A percentile compares a stretch with the other conserved stretches of the same genome.
Conservation (phyloP, 2,329 filamentous ascomycete species). For the Penicillium vulpinum region DNA sequence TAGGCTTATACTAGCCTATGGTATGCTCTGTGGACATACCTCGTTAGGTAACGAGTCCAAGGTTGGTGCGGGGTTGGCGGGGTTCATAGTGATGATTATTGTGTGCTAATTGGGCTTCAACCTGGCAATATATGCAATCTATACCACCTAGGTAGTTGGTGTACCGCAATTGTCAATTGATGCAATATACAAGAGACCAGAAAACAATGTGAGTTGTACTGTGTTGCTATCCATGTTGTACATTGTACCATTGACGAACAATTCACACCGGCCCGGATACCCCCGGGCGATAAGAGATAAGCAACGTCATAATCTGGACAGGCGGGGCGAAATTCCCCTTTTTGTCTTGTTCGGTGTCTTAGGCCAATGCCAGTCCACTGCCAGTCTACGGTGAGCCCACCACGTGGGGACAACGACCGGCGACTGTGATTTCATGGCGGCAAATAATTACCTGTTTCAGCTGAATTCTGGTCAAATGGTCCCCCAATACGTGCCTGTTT, state of each 20-base stretch:
- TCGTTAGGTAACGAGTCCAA: slow-evolving; percentile 39
- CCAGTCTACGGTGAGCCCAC: not conserved
- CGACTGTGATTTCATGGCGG: not conserved
- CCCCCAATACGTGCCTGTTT: not conserved
- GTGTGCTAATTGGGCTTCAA: not conserved
- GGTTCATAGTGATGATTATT: slow-evolving; percentile 13
- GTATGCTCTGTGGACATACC: slow-evolving; percentile 20
- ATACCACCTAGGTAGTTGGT: not conserved
- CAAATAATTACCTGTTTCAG: not conserved
- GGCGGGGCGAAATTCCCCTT: not conserved
- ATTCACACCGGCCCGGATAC: too few species aligned
- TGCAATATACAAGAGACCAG: not conserved
- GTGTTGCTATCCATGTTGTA: not conserved
- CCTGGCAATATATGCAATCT: not conserved
- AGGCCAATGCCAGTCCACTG: not conserved
- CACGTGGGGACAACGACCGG: not conserved
- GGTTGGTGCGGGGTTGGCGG: slow-evolving; percentile 6
- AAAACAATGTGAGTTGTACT: not conserved
- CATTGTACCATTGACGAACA: too few species aligned
- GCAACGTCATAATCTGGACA: not conserved
- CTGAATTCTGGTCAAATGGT: not conserved
- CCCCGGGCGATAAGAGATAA: not conserved
- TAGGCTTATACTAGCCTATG: not conserved
- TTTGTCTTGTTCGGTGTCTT: not conserved
- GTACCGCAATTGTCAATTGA: not conserved